Conservation (phyloP, 208 protist species). For the Trypanosoma caninum region DNA sequence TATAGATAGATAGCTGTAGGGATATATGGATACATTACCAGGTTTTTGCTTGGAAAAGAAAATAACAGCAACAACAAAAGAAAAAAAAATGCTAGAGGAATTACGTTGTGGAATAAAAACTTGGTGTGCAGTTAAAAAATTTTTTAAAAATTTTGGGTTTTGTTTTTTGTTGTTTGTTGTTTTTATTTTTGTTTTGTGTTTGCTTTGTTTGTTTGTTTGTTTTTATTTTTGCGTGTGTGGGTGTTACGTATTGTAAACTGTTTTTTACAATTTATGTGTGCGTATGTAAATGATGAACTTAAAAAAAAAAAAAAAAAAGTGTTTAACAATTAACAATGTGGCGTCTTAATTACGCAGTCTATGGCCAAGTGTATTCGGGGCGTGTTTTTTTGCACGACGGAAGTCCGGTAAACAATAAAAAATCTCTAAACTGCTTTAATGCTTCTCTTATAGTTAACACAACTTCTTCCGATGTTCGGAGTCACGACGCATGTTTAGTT, state of each 20-base stretch:
- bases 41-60: too few species aligned
- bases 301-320: conserved; percentile 1
- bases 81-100: too few species aligned
- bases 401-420: too few species aligned
- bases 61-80: too few species aligned
- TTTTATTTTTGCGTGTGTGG: too few species aligned
- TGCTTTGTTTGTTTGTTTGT: background rate
- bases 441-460: conserved; percentile 5
- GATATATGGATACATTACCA: too few species aligned
- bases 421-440: background rate
- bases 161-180: background rate
- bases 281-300: background rate
- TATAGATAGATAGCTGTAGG: background rate
- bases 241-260: too few species aligned
- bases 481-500: conserved; percentile 7
- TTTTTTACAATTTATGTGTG: background rate
- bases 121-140: too few species aligned
- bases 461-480: background rate
- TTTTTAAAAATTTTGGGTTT: background rate
- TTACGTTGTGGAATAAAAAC: too few species aligned
- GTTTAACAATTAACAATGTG: too few species aligned
- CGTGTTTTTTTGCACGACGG: background rate
- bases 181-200: too few species aligned
- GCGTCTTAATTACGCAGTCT: conserved; percentile 8
- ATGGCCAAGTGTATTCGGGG: background rate